A percentile compares a stretch with the other conserved stretches of the same genome.
These are phyloP conservation scores for Talaromyces pinophilus DNA, from an alignment of 2,329 filamentous ascomycete species.

Conservation along the genomic window DNA sequence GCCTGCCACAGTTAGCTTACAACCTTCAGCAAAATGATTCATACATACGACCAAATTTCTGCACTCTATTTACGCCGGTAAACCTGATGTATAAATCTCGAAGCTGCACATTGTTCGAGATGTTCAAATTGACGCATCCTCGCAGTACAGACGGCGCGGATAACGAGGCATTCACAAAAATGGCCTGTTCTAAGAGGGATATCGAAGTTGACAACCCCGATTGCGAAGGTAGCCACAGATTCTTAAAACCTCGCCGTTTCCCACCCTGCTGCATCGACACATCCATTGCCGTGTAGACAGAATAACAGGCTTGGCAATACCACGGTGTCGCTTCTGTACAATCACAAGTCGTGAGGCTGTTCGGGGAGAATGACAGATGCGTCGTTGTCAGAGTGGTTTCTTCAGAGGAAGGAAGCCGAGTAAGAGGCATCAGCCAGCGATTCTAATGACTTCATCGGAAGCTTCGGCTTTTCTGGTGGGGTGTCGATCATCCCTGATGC, in stretches of 20 bases:
- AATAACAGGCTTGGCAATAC: neutral
- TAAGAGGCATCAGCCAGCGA: neutral
- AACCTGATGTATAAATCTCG: slow-evolving; percentile 14
- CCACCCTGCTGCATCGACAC: neutral
- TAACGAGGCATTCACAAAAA: slow-evolving; percentile 16
- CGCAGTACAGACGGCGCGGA: slow-evolving; percentile 19
- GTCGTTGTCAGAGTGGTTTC: neutral
- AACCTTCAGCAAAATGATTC: neutral
- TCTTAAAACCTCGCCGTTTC: neutral
- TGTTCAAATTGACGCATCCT: slow-evolving; percentile 9
- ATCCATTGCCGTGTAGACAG: neutral
- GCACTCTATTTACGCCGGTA: slow-evolving; percentile 12
- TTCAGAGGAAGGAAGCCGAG: neutral
- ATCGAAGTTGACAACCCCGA: slow-evolving; percentile 6
- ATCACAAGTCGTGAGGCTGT: neutral
- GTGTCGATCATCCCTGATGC: slow-evolving; percentile 1
- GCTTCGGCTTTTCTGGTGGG: neutral
- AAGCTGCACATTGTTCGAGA: slow-evolving; percentile 20
- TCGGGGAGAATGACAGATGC: neutral
- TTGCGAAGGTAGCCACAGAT: neutral
- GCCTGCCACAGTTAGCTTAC: neutral
- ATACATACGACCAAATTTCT: slow-evolving; percentile 17
- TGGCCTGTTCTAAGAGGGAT: slow-evolving; percentile 17
- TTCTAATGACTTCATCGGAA: slow-evolving; percentile 11
- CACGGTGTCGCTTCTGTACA: neutral